Percentiles rank a stretch among this genome's conserved stretches.
Evolutionary conservation across 257 asterid genomes (phyloP).

Genomic region (Cordia subcordata): DNA sequence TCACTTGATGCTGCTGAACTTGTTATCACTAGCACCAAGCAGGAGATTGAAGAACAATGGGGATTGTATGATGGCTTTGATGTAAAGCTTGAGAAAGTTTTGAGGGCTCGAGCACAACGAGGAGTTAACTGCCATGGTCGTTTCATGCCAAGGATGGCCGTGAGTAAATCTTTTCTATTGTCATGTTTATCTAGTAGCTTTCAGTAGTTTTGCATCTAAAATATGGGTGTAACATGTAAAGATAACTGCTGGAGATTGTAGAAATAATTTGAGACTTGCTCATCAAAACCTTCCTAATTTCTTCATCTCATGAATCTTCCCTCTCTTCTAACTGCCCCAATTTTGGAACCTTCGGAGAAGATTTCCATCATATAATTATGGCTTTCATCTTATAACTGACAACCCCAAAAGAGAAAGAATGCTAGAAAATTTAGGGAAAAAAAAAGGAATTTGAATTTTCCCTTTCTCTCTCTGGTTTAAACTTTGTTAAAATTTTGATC

Average conservation of each 20-base stretch:
- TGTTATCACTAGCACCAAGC: conserved; percentile 76
- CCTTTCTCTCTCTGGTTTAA: too few species aligned
- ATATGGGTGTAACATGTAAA: not conserved
- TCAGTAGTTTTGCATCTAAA: not conserved
- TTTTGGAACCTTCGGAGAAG: too few species aligned
- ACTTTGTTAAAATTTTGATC: too few species aligned
- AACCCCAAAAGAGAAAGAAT: too few species aligned
- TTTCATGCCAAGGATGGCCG: conserved; percentile 90
- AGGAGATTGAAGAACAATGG: conserved; percentile 91
- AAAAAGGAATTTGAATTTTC: too few species aligned
- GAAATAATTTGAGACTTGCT: too few species aligned
- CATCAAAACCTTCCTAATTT: too few species aligned
- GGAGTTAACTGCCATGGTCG: conserved; percentile 82
- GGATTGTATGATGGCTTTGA: conserved; percentile 86
- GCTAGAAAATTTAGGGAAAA: too few species aligned
- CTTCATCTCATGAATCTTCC: too few species aligned
- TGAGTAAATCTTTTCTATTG: conserved; percentile 20
- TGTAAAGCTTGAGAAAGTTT: conserved; percentile 66
- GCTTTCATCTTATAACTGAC: too few species aligned
- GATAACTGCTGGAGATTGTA: not conserved
- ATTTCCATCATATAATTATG: too few species aligned
- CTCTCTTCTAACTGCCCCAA: too few species aligned
- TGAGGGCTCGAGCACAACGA: conserved; percentile 74
- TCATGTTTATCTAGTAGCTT: not conserved
- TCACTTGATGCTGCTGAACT: conserved; percentile 79